Evolutionary conservation across 2,329 filamentous ascomycete genomes (phyloP).

Genomic region (Fusarium scirpi): DNA sequence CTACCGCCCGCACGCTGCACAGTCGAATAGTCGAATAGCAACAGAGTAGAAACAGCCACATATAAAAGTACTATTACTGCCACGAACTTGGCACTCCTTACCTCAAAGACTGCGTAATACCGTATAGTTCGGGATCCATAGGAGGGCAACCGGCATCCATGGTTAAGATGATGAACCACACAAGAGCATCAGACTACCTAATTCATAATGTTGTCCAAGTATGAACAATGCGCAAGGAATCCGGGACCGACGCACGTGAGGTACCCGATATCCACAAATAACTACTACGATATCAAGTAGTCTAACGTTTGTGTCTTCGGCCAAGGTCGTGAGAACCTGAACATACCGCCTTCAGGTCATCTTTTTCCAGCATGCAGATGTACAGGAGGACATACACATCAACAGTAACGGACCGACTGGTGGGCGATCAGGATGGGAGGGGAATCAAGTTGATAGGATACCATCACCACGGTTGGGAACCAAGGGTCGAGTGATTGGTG

Average conservation of each 20-base stretch:
- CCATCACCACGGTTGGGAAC: conserved; percentile 44
- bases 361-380: conserved; percentile 7
- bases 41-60: neutral
- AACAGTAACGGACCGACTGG: conserved; percentile 49
- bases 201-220: neutral
- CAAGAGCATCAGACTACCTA: neutral
- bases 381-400: conserved; percentile 13
- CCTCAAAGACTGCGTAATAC: neutral
- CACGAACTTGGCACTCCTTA: neutral
- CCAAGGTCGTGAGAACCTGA: conserved; percentile 4
- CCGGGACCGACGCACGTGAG: conserved; percentile 7
- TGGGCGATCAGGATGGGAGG: conserved; percentile 31
- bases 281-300: neutral
- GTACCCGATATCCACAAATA: conserved; percentile 6
- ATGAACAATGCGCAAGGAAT: neutral
- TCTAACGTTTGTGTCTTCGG: neutral
- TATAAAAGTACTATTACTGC: neutral
- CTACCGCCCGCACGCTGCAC: neutral
- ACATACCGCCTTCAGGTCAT: conserved; percentile 1
- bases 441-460: conserved; percentile 48
- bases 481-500: conserved; percentile 42
- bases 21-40: neutral
- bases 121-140: neutral
- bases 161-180: neutral
- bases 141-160: neutral